Evolutionary conservation across 371 early-diverging fungal genomes (phyloP), one percentile per base, ranked within the genome.

Genomic region (Batkoa obscura): DNA sequence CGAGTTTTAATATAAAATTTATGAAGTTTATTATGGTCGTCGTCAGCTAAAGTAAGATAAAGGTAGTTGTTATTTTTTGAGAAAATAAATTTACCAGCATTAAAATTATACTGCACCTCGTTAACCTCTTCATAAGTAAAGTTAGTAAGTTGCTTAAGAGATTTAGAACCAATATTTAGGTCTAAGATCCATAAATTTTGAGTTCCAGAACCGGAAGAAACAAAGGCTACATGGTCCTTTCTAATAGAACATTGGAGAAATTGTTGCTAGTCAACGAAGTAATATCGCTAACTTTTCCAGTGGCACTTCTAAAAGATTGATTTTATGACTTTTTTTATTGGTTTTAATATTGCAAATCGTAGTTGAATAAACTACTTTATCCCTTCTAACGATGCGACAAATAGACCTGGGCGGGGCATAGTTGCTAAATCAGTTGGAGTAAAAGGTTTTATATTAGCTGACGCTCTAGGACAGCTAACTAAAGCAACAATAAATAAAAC

Each of bases 11-110:
- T 58, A 1, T 58, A 39, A 41, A 72, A 74, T 0, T 73, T 58
- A 59, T 69, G 81, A 37, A 75, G 65, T 64, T 70, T 79, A 55
- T 62, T 62, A 47, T 70, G 74, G 3, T 81, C 87, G 3, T 72
- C 57, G 33, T 81, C 76, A 47, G 75, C 71, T 0, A 76, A 81
- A 8, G 72, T 73, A 32, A 71, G 79, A 63, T 68, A 75, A 30
- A 84, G 54, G 0, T 65, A 64, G 23, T 60, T 61, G 1, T 58
- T 57, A 59, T 78, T 75, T 50, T 68, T 64, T 10, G 75, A 70
- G 60, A 79, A 85, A 32, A 63, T 50, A 17, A 86, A 43, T 31
- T 71, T 63, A 33, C 71, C 66, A 2, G 83, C 82, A 42, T 73
- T 76, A 17, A 75, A 68, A 54, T 84, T 72, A 56, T 72, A 50